Evolutionary conservation across 2,329 filamentous ascomycete species (phyloP).

Genomic region (Fusarium sp.): DNA sequence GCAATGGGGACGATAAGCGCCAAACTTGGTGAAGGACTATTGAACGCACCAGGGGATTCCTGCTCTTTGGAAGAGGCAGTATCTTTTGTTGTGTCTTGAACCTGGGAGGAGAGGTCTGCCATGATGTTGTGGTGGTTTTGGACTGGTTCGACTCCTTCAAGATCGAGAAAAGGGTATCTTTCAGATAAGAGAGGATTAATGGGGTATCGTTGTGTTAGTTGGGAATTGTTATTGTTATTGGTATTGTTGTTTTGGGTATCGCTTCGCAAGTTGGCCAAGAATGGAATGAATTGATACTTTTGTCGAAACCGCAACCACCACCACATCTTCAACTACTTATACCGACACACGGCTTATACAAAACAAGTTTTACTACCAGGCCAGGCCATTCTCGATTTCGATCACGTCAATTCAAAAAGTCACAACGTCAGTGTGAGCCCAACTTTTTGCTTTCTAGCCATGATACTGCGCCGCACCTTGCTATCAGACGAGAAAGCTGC

Average conservation of each 20-base stretch:
- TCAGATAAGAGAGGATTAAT: constrained; percentile 23
- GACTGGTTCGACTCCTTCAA: constrained; percentile 20
- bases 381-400: constrained; percentile 16
- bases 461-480: constrained; percentile 36
- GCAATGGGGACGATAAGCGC: constrained; percentile 42
- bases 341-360: constrained; percentile 15
- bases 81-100: constrained; percentile 47
- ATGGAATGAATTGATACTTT: constrained; percentile 35
- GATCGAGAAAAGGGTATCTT: constrained; percentile 25
- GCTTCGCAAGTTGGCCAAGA: constrained; percentile 27
- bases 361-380: constrained; percentile 42
- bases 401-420: constrained; percentile 33
- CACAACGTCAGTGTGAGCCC: constrained; percentile 42
- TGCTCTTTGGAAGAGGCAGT: constrained; percentile 40
- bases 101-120: constrained; percentile 44
- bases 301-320: constrained; percentile 32
- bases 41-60: constrained; percentile 47
- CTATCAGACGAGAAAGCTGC: constrained; percentile 20
- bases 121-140: constrained; percentile 9
- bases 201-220: constrained; percentile 35
- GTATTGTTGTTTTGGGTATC: constrained; percentile 21
- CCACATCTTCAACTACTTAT: constrained; percentile 35
- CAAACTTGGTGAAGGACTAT: constrained; percentile 35
- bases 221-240: constrained; percentile 10
- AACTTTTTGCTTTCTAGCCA: constrained; percentile 5